Evolutionary conservation across 164 flowering plant genomes (phyloP).

Genomic region (Saururus chinensis): DNA sequence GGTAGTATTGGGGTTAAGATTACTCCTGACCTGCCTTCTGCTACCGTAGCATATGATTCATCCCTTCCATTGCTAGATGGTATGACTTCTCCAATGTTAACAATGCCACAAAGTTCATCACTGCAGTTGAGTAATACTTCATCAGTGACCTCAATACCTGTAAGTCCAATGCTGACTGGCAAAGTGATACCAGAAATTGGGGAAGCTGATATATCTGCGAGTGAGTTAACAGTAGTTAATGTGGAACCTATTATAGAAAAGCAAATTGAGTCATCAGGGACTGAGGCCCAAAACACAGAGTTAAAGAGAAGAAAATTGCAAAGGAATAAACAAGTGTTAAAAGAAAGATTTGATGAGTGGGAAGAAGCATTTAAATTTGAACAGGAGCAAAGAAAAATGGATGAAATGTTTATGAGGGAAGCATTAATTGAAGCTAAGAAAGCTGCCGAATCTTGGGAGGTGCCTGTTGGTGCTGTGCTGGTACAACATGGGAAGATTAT

Average conservation of each 20-base stretch:
- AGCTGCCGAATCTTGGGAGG: conserved; percentile 95
- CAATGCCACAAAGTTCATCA: neutral
- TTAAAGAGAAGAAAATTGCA: conserved; percentile 51
- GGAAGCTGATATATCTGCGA: neutral
- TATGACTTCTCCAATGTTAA: neutral
- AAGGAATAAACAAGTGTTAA: conserved; percentile 46
- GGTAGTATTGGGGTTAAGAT: neutral
- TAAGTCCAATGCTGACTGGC: conserved; percentile 23
- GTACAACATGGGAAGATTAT: conserved; percentile 79
- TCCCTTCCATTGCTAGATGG: conserved; percentile 10
- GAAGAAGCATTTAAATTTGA: conserved; percentile 79
- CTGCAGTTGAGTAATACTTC: neutral
- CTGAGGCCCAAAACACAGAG: conserved; percentile 31
- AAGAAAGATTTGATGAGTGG: conserved; percentile 89
- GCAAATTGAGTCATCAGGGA: conserved; percentile 17
- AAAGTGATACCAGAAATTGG: conserved; percentile 15
- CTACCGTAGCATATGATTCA: conserved; percentile 12
- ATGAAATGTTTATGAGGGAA: conserved; percentile 92
- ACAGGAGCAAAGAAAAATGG: conserved; percentile 58
- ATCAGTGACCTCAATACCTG: conserved; percentile 13
- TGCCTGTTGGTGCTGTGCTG: conserved; percentile 95
- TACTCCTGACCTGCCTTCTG: conserved; percentile 8
- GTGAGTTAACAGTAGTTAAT: neutral
- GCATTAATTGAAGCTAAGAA: conserved; percentile 80
- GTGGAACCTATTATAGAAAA: conserved; percentile 15